Base-by-base conservation (phyloP, 345 rosid genomes). In the Erucastrum elatum region DNA sequence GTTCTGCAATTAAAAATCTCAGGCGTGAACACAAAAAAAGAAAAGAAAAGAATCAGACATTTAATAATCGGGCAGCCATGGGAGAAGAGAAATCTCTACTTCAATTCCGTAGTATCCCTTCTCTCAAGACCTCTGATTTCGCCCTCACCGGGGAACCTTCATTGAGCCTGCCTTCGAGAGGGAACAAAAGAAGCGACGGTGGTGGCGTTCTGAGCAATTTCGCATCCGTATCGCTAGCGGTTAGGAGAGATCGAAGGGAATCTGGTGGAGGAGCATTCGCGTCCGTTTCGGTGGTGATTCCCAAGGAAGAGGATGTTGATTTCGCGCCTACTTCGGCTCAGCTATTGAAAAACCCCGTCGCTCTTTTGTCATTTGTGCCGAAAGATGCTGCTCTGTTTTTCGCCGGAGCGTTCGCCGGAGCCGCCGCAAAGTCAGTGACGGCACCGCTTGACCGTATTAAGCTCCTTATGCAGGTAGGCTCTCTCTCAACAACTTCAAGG, bases 361-460 rank as follows among this genome's bases (percentile, higher is more conserved):
- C 96, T 29, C 21, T 80, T 11, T 65, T 91, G 34, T 86, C 91
- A 61, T 80, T 71, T 12, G 88, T 91, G 4, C 98, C 95, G 0
- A 84, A 73, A 62, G 98, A 90, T 46, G 88, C 75, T 41, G 92
- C 95, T 17, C 83, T 88, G 58, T 93, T 93, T 71, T 76, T 82
- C 9, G 98, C 98, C 66, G 98, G 92, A 25, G 98, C 98, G 10
- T 66, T 87, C 44, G 87, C 97, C 56, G 98, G 98, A 70, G 95
- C 95, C 62, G 95, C 93, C 25, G 98, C 98, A 1, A 93, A 93
- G 84, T 82, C 92, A 31, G 92, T 87, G 74, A 93, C 98, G 25
- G 98, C 98, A 73, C 98, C 98, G 56, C 98, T 93, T 64, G 98
- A 93, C 87, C 98, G 97, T 9, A 78, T 93, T 55, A 93, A 93